phyloP scores from a whole-genome alignment of 345 rosid species.

The Acer yangbiense region DNA sequence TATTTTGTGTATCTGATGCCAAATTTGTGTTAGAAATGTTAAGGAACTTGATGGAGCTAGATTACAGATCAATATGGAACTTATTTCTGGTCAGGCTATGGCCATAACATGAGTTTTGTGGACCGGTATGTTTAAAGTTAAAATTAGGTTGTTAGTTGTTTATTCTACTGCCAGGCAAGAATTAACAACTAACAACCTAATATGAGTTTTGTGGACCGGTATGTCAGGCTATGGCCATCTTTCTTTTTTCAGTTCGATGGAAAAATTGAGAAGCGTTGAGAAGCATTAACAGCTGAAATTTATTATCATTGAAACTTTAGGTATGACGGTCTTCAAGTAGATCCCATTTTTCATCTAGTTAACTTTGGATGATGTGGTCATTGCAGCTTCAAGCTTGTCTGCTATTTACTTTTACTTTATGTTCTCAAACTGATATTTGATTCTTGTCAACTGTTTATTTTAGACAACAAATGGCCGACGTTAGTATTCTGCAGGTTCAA shows the following conservation, averaged over 20 bases:
- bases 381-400: neutral
- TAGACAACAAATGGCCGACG: neutral
- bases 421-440: neutral
- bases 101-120: neutral
- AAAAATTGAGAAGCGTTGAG: neutral
- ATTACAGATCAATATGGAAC: neutral
- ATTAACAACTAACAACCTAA: too few species aligned
- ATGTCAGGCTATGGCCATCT: too few species aligned
- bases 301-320: constrained; percentile 2
- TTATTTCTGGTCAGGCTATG: neutral
- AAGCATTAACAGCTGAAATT: neutral
- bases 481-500: neutral
- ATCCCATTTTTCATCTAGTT: neutral
- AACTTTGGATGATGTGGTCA: neutral
- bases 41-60: neutral
- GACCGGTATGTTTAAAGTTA: neutral
- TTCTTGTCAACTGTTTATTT: constrained; percentile 4
- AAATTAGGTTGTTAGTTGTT: constrained; percentile 1
- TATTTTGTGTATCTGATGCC: too few species aligned
- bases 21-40: neutral
- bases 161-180: too few species aligned
- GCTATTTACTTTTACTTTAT: neutral
- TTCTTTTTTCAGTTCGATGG: neutral
- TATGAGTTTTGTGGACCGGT: too few species aligned
- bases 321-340: neutral